phyloP scores from a whole-genome alignment of 1,284 basidiomycete genomes.

The Wolfiporia cocos region DNA sequence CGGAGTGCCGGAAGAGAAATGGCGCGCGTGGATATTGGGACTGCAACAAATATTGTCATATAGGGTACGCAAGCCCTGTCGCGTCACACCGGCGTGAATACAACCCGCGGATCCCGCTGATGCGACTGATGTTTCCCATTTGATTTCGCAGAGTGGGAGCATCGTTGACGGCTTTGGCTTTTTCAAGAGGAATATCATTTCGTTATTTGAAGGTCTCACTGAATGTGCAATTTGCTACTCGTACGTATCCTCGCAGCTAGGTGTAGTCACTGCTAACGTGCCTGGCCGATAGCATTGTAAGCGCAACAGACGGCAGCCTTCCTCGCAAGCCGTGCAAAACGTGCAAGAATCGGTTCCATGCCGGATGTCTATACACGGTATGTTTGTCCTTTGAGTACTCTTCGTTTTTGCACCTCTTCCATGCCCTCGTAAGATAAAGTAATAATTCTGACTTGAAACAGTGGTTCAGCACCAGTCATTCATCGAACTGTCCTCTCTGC shows the following conservation, averaged over 20 bases:
- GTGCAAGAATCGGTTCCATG: conserved; percentile 95
- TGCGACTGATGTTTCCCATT: too few relatives aligned
- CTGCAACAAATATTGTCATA: conserved; percentile 90
- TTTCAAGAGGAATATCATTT: conserved; percentile 91
- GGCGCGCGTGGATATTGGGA: conserved; percentile 92
- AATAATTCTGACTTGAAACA: conserved; percentile 27
- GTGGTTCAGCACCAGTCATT: conserved; percentile 92
- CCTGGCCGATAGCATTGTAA: conserved; percentile 76
- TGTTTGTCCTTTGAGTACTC: conserved; percentile 9
- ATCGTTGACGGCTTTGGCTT: conserved; percentile 89
- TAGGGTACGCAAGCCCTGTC: too few relatives aligned
- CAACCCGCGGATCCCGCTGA: too few relatives aligned
- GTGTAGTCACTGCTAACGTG: neutral
- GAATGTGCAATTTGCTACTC: conserved; percentile 95
- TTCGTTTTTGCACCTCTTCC: conserved; percentile 9
- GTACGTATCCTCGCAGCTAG: conserved; percentile 35
- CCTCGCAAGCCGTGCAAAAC: conserved; percentile 93
- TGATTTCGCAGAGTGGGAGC: conserved; percentile 67
- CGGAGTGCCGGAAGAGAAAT: conserved; percentile 86
- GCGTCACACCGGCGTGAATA: too few relatives aligned
- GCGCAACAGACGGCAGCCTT: conserved; percentile 82
- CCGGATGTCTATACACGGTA: conserved; percentile 87
- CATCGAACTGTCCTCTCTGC: conserved; percentile 89
- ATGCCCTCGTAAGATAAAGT: too few relatives aligned
- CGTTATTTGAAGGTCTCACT: conserved; percentile 91